Conservation (phyloP, 306 rosid species). For the Pueraria montana region DNA sequence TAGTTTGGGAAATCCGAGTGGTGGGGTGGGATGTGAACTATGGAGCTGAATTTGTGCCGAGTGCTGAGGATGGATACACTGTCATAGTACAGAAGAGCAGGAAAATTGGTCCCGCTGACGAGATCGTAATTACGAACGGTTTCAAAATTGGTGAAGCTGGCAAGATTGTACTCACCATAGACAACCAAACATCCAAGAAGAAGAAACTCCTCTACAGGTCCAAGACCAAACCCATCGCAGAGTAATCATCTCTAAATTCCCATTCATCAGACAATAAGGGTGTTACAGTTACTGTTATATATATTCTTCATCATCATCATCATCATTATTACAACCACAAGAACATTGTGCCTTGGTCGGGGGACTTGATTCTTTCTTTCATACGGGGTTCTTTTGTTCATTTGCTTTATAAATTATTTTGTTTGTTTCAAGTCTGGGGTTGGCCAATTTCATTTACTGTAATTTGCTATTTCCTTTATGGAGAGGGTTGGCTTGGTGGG, state of each 20-base stretch:
- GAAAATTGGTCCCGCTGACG: slow-evolving; percentile 71
- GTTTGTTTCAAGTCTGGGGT: slow-evolving; percentile 44
- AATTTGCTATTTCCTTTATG: slow-evolving; percentile 41
- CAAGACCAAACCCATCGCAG: slow-evolving; percentile 75
- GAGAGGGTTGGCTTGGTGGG: too few relatives aligned
- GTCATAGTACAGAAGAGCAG: slow-evolving; percentile 82
- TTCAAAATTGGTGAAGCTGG: slow-evolving; percentile 83
- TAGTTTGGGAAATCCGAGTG: slow-evolving; percentile 89
- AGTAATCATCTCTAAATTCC: slow-evolving; percentile 29
- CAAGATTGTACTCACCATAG: slow-evolving; percentile 80
- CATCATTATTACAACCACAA: neutral
- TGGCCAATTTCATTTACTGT: slow-evolving; percentile 42
- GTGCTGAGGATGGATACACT: slow-evolving; percentile 79
- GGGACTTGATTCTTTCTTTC: slow-evolving; percentile 55
- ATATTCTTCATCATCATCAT: slow-evolving; percentile 17
- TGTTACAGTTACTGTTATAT: slow-evolving; percentile 4
- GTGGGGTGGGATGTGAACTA: slow-evolving; percentile 90
- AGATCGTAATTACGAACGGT: slow-evolving; percentile 71
- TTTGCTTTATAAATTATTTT: slow-evolving; percentile 50
- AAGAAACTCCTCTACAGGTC: slow-evolving; percentile 95
- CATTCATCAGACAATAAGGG: neutral
- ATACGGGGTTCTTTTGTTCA: slow-evolving; percentile 53
- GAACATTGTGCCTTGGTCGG: neutral
- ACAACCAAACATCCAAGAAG: slow-evolving; percentile 91
- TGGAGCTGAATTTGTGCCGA: slow-evolving; percentile 89